A percentile compares a stretch with the other conserved stretches of the same genome.
phyloP scores from a whole-genome alignment of 2,329 filamentous ascomycete species.

The Neonectria ditissima region DNA sequence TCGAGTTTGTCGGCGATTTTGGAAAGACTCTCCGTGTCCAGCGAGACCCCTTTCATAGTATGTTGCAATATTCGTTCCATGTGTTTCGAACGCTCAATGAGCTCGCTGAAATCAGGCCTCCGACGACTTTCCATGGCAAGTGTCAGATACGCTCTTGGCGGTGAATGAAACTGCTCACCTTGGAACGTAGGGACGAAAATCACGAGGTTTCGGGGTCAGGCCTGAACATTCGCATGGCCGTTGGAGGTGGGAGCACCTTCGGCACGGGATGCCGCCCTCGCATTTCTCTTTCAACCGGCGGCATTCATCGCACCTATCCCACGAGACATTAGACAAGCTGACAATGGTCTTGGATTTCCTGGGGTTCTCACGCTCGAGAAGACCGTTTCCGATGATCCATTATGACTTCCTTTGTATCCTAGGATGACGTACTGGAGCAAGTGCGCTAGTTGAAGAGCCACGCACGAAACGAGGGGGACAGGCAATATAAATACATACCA shows the following conservation, averaged over 20 bases:
- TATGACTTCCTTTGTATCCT: neutral
- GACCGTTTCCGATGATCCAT: neutral
- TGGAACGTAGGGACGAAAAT: conserved; percentile 5
- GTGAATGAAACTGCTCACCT: conserved; percentile 1
- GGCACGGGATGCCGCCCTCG: conserved; percentile 66
- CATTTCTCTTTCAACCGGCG: conserved; percentile 68
- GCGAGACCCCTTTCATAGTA: neutral
- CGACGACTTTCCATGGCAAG: neutral
- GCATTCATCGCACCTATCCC: conserved; percentile 63
- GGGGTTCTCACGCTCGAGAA: neutral
- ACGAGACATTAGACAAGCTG: neutral
- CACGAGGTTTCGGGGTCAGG: conserved; percentile 8
- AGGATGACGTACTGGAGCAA: neutral
- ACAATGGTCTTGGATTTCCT: neutral
- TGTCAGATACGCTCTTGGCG: neutral
- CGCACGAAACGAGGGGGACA: neutral
- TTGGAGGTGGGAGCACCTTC: conserved; percentile 62
- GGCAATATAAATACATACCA: neutral
- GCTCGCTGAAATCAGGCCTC: neutral
- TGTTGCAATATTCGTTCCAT: conserved; percentile 1
- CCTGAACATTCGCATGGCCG: conserved; percentile 59
- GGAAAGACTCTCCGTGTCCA: neutral
- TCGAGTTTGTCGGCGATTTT: neutral
- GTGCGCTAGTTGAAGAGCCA: neutral
- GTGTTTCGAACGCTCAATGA: conserved; percentile 1